phyloP scores from a whole-genome alignment of 495 filamentous ascomycete genomes.

The Xylaria palmicola region DNA sequence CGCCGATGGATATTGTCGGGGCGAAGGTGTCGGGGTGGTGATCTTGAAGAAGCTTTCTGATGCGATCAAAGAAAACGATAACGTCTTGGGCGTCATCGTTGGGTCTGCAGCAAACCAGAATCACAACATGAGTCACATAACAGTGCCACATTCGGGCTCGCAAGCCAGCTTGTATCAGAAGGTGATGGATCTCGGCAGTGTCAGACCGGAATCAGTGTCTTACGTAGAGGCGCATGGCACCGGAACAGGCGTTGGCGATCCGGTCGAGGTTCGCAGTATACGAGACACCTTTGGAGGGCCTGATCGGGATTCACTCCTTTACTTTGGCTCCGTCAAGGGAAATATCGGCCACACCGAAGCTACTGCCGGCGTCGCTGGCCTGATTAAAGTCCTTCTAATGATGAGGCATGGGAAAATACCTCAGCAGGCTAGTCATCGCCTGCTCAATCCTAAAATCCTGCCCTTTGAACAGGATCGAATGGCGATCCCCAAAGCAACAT shows the following conservation, averaged over 20 bases:
- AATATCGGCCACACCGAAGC: constrained; percentile 54
- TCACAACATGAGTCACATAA: constrained; percentile 25
- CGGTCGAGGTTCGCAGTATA: constrained; percentile 22
- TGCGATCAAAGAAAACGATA: constrained; percentile 41
- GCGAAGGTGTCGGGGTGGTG: constrained; percentile 50
- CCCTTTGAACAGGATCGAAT: constrained; percentile 38
- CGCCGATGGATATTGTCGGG: constrained; percentile 60
- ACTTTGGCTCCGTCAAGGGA: constrained; percentile 49
- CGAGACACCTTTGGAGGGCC: constrained; percentile 23
- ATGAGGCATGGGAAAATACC: constrained; percentile 44
- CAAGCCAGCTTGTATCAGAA: constrained; percentile 30
- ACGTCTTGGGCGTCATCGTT: constrained; percentile 53
- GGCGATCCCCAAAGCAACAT: constrained; percentile 21
- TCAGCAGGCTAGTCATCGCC: constrained; percentile 41
- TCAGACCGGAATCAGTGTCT: constrained; percentile 57
- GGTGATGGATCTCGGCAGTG: constrained; percentile 6
- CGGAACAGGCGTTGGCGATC: constrained; percentile 69
- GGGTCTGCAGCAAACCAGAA: constrained; percentile 47
- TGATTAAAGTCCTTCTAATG: constrained; percentile 53
- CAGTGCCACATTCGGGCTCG: constrained; percentile 34
- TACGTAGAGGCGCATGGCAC: constrained; percentile 79
- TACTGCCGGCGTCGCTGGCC: constrained; percentile 42
- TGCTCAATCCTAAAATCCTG: constrained; percentile 42
- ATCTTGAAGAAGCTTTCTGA: constrained; percentile 50
- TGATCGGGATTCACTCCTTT: constrained; percentile 22